Percentiles rank a stretch among this genome's conserved stretches.
Evolutionary conservation across 345 rosid species (phyloP).

Genomic region (Salix exigua): DNA sequence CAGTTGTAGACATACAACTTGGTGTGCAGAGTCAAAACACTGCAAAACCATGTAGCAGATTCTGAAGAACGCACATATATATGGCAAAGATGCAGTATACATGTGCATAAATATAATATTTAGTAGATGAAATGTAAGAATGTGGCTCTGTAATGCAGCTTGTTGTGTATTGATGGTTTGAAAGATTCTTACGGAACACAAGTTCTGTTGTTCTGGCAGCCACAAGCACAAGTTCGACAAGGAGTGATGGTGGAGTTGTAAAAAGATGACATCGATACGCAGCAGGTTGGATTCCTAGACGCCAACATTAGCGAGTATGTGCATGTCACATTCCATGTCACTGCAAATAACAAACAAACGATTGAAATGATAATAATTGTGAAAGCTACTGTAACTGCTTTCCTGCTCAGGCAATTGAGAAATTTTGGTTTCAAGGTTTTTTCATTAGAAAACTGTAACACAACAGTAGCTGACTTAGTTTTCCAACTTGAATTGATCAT

Average conservation of each 20-base stretch:
- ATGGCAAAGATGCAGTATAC: too few species aligned
- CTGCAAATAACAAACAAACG: constrained; percentile 2
- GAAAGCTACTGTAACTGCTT: too few species aligned
- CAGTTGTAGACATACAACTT: too few species aligned
- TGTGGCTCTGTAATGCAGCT: too few species aligned
- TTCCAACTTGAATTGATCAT: too few species aligned
- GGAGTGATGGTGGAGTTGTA: constrained; percentile 11
- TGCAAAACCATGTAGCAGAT: background rate
- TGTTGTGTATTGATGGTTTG: background rate
- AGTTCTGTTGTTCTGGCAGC: constrained; percentile 22
- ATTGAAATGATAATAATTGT: background rate
- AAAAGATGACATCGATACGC: constrained; percentile 20
- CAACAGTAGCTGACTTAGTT: background rate
- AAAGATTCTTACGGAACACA: constrained; percentile 28
- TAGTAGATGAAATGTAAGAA: too few species aligned
- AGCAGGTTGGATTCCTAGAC: constrained; percentile 11
- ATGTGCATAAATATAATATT: background rate
- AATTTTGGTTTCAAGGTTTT: too few species aligned
- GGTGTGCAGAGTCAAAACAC: background rate
- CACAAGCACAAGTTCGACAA: constrained; percentile 11
- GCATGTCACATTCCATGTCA: constrained; percentile 17
- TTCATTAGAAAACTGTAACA: too few species aligned
- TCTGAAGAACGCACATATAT: too few species aligned
- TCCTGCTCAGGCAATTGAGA: too few species aligned
- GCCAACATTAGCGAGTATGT: constrained; percentile 8